Conservation (phyloP, 2,329 filamentous ascomycete species). For the Chaetomiaceae sp. region DNA sequence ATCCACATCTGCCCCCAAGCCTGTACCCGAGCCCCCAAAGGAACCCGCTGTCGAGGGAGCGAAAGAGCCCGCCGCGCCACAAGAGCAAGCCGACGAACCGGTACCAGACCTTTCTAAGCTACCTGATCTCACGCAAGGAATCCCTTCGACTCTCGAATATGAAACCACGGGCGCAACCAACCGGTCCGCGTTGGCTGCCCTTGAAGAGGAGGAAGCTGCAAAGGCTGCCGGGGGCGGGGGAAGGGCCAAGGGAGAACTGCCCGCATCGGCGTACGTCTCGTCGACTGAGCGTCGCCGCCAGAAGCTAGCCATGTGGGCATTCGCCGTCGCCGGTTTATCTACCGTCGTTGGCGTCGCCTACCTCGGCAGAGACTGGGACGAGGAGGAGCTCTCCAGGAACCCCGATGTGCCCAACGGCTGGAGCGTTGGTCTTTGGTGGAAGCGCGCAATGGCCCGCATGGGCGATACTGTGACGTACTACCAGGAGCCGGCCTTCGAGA, state of each 20-base stretch:
- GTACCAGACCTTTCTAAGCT: constrained; percentile 61
- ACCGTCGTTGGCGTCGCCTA: constrained; percentile 61
- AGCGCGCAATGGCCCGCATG: constrained; percentile 70
- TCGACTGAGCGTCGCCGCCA: constrained; percentile 81
- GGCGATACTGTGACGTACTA: constrained; percentile 82
- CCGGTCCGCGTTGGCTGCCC: constrained; percentile 33
- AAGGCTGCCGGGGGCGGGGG: constrained; percentile 44
- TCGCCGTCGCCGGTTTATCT: constrained; percentile 55
- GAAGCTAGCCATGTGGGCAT: constrained; percentile 70
- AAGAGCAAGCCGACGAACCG: constrained; percentile 33
- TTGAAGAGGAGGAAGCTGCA: constrained; percentile 36
- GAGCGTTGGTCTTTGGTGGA: constrained; percentile 71
- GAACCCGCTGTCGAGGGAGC: constrained; percentile 1
- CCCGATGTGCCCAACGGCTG: constrained; percentile 75
- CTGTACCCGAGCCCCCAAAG: constrained; percentile 4
- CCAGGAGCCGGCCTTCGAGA: constrained; percentile 90
- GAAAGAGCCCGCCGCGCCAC: constrained; percentile 2
- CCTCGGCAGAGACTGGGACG: constrained; percentile 83
- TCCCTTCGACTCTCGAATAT: constrained; percentile 82
- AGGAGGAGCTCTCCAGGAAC: constrained; percentile 66
- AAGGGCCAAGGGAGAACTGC: constrained; percentile 61
- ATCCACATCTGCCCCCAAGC: neutral
- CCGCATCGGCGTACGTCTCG: constrained; percentile 80
- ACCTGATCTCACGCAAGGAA: constrained; percentile 89
- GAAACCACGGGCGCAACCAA: constrained; percentile 56